A percentile compares a stretch with the other conserved stretches of the same genome.
Evolutionary conservation across 1,284 basidiomycete genomes (phyloP).

Genomic region (Papiliotrema laurentii): DNA sequence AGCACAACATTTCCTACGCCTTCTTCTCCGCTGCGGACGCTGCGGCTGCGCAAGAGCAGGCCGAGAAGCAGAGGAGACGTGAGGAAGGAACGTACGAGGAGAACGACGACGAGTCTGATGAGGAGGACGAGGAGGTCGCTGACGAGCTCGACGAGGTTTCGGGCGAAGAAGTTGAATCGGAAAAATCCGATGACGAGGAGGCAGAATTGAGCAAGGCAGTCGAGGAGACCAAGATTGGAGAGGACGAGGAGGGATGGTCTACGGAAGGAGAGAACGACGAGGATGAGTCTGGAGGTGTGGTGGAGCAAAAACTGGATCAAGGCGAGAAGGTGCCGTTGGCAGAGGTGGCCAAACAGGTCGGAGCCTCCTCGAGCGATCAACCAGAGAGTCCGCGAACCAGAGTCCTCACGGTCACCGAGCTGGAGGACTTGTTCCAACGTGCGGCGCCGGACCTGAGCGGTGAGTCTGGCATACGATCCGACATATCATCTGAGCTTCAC

Average conservation of each 20-base stretch:
- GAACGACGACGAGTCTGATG: constrained; percentile 17
- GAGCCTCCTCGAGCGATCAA: constrained; percentile 5
- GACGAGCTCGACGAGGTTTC: constrained; percentile 8
- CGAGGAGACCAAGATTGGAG: constrained; percentile 26
- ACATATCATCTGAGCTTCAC: not conserved
- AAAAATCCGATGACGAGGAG: constrained; percentile 21
- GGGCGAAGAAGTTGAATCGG: constrained; percentile 15
- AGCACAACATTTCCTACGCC: constrained; percentile 73
- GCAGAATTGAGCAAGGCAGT: constrained; percentile 28
- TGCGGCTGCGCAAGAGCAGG: constrained; percentile 70
- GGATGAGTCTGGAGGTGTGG: constrained; percentile 46
- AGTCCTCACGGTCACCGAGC: constrained; percentile 80
- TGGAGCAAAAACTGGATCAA: constrained; percentile 38
- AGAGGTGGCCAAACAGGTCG: constrained; percentile 45
- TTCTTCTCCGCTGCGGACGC: constrained; percentile 96
- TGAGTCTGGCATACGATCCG: constrained; percentile 42
- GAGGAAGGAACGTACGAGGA: constrained; percentile 44
- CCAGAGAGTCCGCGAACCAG: constrained; percentile 60
- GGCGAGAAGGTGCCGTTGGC: constrained; percentile 34
- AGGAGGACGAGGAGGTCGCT: constrained; percentile 31
- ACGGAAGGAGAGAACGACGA: constrained; percentile 47
- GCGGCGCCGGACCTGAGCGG: constrained; percentile 72
- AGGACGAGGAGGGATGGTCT: constrained; percentile 58
- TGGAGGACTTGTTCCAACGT: constrained; percentile 78
- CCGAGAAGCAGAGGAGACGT: constrained; percentile 49